phyloP scores from a whole-genome alignment of 192 early-diverging fungal genomes.

The Phycomyces nitens region DNA sequence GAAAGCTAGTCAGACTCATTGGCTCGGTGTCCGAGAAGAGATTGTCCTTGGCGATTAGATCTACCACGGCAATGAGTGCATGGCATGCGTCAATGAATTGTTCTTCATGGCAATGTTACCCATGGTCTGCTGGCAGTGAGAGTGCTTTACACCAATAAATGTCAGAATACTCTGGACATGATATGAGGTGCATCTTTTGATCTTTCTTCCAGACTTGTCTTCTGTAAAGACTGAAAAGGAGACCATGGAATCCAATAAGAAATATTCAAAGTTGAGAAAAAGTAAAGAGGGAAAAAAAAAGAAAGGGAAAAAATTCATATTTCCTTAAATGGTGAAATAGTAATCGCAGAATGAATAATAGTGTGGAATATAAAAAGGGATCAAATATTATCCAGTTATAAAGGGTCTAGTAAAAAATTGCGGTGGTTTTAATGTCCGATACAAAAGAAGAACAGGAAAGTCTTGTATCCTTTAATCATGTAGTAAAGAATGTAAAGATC shows the following conservation, averaged over 20 bases:
- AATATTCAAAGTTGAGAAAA: background rate
- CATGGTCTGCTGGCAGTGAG: slow-evolving; percentile 12
- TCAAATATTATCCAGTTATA: no score
- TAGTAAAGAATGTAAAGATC: no score
- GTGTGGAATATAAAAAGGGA: no score
- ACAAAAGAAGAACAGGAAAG: no score
- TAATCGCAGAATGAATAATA: no score
- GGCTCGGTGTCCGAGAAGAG: background rate
- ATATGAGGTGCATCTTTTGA: slow-evolving; percentile 13
- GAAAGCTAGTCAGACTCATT: slow-evolving; percentile 3
- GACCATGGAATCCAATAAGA: slow-evolving; percentile 7
- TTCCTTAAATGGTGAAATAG: no score
- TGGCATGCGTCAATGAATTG: background rate
- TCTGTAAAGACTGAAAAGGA: background rate
- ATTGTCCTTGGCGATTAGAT: background rate
- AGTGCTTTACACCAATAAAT: slow-evolving; percentile 22
- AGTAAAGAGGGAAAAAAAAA: background rate
- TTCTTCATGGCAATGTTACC: slow-evolving; percentile 8
- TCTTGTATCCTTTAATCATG: no score
- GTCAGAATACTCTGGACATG: slow-evolving; percentile 18
- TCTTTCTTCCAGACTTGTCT: background rate
- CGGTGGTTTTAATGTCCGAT: no score
- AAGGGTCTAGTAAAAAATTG: no score
- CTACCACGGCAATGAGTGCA: no score
- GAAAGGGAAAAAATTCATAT: background rate